These are phyloP conservation scores for Straminergon stramineum DNA, from an alignment of 225 moss, liverwort and hornwort genomes.

Conservation along the genomic window DNA sequence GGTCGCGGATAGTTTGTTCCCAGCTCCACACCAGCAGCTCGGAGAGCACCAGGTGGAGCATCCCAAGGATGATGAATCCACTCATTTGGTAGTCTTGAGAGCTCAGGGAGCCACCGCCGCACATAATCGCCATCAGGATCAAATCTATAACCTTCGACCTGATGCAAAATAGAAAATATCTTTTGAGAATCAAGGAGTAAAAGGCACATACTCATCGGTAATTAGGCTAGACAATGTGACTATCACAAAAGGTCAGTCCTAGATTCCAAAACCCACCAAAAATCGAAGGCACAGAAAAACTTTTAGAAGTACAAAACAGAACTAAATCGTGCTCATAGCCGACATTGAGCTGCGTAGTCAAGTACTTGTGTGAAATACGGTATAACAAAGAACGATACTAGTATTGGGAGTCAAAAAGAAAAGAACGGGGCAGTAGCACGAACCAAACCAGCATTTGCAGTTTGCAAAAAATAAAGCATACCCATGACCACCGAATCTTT, in stretches of 20 bases:
- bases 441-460: neutral
- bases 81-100: slow-evolving; percentile 84
- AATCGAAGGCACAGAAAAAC: neutral
- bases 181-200: neutral
- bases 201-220: neutral
- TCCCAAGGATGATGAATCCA: slow-evolving; percentile 99
- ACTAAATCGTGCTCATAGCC: neutral
- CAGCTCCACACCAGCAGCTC: slow-evolving; percentile 89
- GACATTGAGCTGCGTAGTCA: neutral
- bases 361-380: neutral
- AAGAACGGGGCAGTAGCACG: neutral
- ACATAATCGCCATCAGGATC: slow-evolving; percentile 97
- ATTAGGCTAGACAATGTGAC: neutral
- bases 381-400: neutral
- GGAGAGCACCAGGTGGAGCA: slow-evolving; percentile 77
- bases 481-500: neutral
- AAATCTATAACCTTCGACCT: slow-evolving; percentile 95
- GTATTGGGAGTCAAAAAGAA: neutral
- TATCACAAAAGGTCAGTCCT: neutral
- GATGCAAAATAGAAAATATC: neutral
- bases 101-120: slow-evolving; percentile 92
- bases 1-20: slow-evolving; percentile 89
- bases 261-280: neutral
- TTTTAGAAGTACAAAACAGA: neutral
- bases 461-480: neutral